phyloP scores from a whole-genome alignment of 768 basidiomycete genomes.

The Suillus luteus region DNA sequence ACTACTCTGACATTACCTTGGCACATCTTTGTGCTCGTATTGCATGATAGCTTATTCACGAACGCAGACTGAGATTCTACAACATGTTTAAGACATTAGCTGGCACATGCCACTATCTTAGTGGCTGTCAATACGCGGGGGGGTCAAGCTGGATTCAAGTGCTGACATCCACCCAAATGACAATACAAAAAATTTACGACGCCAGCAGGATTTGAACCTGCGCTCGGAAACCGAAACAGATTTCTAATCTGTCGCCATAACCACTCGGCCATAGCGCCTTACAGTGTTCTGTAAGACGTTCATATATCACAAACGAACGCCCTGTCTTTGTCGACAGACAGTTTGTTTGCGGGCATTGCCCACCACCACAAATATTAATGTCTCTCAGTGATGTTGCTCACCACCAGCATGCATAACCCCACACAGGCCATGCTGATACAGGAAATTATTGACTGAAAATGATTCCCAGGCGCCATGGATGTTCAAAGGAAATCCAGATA shows the following conservation, averaged over 20 bases:
- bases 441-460: background rate
- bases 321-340: too few relatives aligned
- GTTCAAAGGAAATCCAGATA: constrained; percentile 1
- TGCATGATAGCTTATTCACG: background rate
- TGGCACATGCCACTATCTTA: too few relatives aligned
- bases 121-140: too few relatives aligned
- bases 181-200: constrained; percentile 36
- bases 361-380: too few relatives aligned
- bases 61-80: too few relatives aligned
- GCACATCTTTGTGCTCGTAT: background rate
- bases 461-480: background rate
- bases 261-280: constrained; percentile 78
- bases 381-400: background rate
- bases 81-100: too few relatives aligned
- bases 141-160: too few relatives aligned
- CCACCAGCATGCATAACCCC: background rate
- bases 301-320: background rate
- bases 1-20: background rate
- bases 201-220: constrained; percentile 71
- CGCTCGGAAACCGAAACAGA: constrained; percentile 72
- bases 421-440: background rate
- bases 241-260: constrained; percentile 81
- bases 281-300: fast-evolving
- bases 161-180: too few relatives aligned
- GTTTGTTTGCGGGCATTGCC: too few relatives aligned